phyloP scores from a whole-genome alignment of 805 yeast species.

The Saturnispora gosingensis region DNA sequence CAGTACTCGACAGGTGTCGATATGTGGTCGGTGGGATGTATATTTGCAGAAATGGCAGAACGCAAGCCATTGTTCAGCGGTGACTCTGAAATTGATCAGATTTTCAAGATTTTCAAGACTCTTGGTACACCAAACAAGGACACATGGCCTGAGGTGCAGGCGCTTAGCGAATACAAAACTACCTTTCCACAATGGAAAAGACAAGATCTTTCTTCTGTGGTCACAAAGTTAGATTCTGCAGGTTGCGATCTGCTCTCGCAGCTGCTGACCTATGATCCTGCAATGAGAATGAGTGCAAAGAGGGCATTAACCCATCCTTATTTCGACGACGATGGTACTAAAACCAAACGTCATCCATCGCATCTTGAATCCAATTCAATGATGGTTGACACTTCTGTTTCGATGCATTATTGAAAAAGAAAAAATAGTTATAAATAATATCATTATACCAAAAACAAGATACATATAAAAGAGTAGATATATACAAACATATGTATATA shows the following conservation, averaged over 20 bases:
- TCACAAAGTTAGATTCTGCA: conserved; percentile 70
- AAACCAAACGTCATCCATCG: conserved; percentile 23
- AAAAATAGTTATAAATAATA: not conserved
- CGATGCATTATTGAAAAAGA: conserved; percentile 1
- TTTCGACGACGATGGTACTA: conserved; percentile 35
- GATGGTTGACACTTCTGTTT: conserved; percentile 6
- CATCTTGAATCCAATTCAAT: conserved; percentile 1
- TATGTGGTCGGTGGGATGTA: conserved; percentile 98
- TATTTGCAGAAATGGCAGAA: conserved; percentile 95
- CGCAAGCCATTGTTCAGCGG: conserved; percentile 95
- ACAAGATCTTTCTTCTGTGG: conserved; percentile 58
- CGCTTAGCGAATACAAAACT: conserved; percentile 86
- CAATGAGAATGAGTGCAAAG: conserved; percentile 87
- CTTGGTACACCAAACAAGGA: conserved; percentile 93
- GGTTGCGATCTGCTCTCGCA: conserved; percentile 79
- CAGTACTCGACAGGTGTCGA: conserved; percentile 98
- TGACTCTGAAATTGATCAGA: conserved; percentile 95
- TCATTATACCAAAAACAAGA: not conserved
- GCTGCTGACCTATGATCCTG: conserved; percentile 85
- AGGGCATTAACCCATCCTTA: conserved; percentile 87
- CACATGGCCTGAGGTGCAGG: conserved; percentile 88
- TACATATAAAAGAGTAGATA: not conserved
- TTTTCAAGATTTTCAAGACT: conserved; percentile 82
- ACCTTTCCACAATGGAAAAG: conserved; percentile 88
- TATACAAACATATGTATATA: not conserved